phyloP scores from a whole-genome alignment of 2,329 filamentous ascomycete genomes.

The Hymenoscyphus linearis region DNA sequence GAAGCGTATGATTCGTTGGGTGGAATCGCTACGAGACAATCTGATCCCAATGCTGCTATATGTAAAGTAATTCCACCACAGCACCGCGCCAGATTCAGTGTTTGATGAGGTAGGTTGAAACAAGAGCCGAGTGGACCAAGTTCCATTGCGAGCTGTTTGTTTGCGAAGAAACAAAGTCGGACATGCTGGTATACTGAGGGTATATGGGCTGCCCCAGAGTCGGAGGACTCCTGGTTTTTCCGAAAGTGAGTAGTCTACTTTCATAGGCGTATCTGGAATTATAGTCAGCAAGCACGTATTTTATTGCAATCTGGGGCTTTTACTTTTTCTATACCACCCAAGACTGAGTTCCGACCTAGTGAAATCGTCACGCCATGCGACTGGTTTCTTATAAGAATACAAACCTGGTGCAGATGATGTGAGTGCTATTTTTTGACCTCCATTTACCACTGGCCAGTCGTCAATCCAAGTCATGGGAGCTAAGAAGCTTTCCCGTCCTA shows the following conservation, averaged over 20 bases:
- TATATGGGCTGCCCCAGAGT: slow-evolving; percentile 38
- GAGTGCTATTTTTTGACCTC: slow-evolving; percentile 13
- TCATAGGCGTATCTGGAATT: slow-evolving; percentile 42
- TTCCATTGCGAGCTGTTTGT: slow-evolving; percentile 41
- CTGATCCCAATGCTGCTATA: slow-evolving; percentile 39
- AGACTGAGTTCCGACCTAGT: slow-evolving; percentile 28
- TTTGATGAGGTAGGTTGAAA: slow-evolving; percentile 40
- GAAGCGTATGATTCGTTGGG: not conserved
- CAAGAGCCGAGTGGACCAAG: slow-evolving; percentile 39
- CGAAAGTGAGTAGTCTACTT: slow-evolving; percentile 41
- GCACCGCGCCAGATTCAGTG: slow-evolving; percentile 47
- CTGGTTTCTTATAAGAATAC: not conserved
- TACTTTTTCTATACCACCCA: slow-evolving; percentile 38
- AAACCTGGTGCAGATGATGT: not conserved
- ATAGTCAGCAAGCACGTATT: not conserved
- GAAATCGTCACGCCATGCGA: slow-evolving; percentile 37
- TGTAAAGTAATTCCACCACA: slow-evolving; percentile 50
- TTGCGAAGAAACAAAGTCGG: slow-evolving; percentile 51
- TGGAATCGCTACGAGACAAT: not conserved
- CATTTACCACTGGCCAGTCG: slow-evolving; percentile 23
- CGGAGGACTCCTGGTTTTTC: slow-evolving; percentile 33
- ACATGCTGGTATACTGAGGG: slow-evolving; percentile 43
- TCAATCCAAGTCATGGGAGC: slow-evolving; percentile 17
- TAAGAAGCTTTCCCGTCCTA: slow-evolving; percentile 21
- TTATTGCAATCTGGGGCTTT: not conserved